Percentiles rank a stretch among this genome's conserved stretches.
phyloP scores from a whole-genome alignment of 495 filamentous ascomycete genomes.

The Talaromyces proteolyticus region DNA sequence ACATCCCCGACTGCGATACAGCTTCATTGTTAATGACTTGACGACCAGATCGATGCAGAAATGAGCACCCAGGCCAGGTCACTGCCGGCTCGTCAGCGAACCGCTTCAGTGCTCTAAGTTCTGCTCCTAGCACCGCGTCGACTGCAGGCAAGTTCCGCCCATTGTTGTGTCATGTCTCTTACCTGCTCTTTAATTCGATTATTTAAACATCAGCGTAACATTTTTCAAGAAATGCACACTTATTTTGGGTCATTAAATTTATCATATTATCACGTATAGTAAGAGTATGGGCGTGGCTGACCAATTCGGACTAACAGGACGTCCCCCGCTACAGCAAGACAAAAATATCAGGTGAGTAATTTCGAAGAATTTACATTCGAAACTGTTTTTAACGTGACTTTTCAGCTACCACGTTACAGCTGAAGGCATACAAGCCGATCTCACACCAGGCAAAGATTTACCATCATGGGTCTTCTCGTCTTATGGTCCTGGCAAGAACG shows the following conservation, averaged over 20 bases:
- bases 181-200: too few relatives aligned
- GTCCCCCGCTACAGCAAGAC: conserved; percentile 5
- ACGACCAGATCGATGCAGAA: conserved; percentile 44
- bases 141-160: conserved; percentile 28
- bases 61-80: conserved; percentile 44
- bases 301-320: background rate
- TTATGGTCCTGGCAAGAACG: conserved; percentile 67
- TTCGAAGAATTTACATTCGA: background rate
- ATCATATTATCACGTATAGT: background rate
- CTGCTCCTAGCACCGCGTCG: conserved; percentile 21
- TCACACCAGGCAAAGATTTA: conserved; percentile 51
- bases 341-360: conserved; percentile 1
- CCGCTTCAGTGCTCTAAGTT: conserved; percentile 32
- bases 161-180: background rate
- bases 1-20: background rate
- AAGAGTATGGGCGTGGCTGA: background rate
- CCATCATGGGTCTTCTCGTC: conserved; percentile 81
- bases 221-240: too few relatives aligned
- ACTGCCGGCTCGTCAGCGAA: conserved; percentile 26
- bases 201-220: too few relatives aligned
- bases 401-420: conserved; percentile 44
- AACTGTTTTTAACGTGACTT: background rate
- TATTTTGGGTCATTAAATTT: too few relatives aligned
- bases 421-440: conserved; percentile 54
- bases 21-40: background rate